phyloP scores from a whole-genome alignment of 1,284 basidiomycete genomes.

The Malassezia arunalokei region DNA sequence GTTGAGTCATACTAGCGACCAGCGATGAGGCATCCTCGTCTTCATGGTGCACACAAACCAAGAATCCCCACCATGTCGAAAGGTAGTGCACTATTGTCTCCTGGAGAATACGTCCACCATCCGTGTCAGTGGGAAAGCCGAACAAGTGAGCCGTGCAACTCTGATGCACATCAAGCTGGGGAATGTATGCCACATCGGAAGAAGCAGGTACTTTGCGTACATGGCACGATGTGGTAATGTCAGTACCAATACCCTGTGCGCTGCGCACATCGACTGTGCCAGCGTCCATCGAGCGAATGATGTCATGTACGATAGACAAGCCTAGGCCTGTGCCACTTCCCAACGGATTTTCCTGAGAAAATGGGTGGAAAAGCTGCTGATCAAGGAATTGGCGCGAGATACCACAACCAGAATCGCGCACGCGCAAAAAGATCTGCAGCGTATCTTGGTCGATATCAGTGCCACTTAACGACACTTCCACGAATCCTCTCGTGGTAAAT shows the following conservation, averaged over 20 bases:
- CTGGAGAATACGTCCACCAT: not conserved
- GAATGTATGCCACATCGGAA: slow-evolving; percentile 29
- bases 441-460: slow-evolving; percentile 55
- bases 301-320: slow-evolving; percentile 90
- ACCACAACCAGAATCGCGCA: slow-evolving; percentile 78
- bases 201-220: slow-evolving; percentile 48
- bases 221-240: slow-evolving; percentile 74
- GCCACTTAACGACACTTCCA: slow-evolving; percentile 64
- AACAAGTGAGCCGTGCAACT: slow-evolving; percentile 58
- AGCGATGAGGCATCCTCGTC: slow-evolving; percentile 1
- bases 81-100: slow-evolving; percentile 51
- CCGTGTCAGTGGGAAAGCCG: slow-evolving; percentile 52
- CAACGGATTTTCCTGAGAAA: slow-evolving; percentile 74
- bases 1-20: slow-evolving; percentile 31
- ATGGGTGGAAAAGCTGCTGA: slow-evolving; percentile 92
- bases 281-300: slow-evolving; percentile 71
- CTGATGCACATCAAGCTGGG: slow-evolving; percentile 48
- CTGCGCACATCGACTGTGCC: slow-evolving; percentile 77
- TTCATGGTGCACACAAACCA: slow-evolving; percentile 24
- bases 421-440: slow-evolving; percentile 37
- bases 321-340: slow-evolving; percentile 89
- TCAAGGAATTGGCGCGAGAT: slow-evolving; percentile 45
- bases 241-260: slow-evolving; percentile 78
- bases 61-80: slow-evolving; percentile 64
- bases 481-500: slow-evolving; percentile 73